Conservation (phyloP, 164 flowering plant species). For the Vitis rupestris region DNA sequence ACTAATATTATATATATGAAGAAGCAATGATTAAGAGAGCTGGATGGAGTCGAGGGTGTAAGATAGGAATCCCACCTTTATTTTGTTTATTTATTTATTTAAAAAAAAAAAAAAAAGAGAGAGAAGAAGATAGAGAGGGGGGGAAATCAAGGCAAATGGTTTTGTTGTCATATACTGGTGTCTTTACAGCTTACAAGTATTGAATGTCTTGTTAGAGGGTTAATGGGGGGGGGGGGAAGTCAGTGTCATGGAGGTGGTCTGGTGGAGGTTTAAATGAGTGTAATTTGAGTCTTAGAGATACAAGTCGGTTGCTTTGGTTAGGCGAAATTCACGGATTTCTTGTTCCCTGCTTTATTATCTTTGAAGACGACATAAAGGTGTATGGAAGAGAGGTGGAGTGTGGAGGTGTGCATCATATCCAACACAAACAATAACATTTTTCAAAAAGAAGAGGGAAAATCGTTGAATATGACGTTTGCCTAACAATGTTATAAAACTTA, state of each 20-base stretch:
- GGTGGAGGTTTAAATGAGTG: not conserved
- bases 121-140: too few relatives aligned
- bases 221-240: not conserved
- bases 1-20: slow-evolving; percentile 1
- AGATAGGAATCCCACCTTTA: not conserved
- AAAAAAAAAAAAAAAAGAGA: too few relatives aligned
- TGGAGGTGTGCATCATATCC: not conserved
- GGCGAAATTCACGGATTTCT: slow-evolving; percentile 30
- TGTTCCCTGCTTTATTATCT: slow-evolving; percentile 21
- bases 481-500: slow-evolving; percentile 5
- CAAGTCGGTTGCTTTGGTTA: slow-evolving; percentile 20
- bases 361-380: slow-evolving; percentile 17
- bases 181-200: too few relatives aligned
- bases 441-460: slow-evolving; percentile 6
- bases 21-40: slow-evolving; percentile 13
- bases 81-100: not conserved
- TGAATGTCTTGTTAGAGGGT: not conserved
- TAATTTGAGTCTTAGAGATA: not conserved
- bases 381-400: not conserved
- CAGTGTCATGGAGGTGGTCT: slow-evolving; percentile 3
- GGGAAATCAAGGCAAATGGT: too few relatives aligned
- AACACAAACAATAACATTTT: too few relatives aligned
- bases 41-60: not conserved
- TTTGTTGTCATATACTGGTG: too few relatives aligned
- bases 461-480: slow-evolving; percentile 24